Percentiles rank a stretch among this genome's conserved stretches.
Conservation (phyloP, 305 asterid species). For the Solanum hybrid region DNA sequence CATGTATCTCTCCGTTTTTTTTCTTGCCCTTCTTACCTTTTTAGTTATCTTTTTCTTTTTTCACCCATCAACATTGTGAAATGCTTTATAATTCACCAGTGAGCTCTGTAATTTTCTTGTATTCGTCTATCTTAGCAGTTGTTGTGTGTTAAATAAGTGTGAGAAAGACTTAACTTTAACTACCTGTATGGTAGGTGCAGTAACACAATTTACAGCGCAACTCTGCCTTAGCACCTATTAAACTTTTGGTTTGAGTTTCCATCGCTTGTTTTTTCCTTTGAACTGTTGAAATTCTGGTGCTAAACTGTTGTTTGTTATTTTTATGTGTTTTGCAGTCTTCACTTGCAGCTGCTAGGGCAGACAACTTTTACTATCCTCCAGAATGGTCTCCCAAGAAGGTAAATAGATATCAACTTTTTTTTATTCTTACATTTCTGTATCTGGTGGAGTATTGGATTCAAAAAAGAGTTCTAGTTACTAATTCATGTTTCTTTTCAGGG, state of each 20-base stretch:
- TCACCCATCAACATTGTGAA: background rate
- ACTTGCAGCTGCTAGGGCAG: slow-evolving; percentile 99
- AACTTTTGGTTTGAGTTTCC: background rate
- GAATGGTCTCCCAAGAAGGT: slow-evolving; percentile 99
- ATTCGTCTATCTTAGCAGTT: background rate
- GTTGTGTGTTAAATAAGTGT: background rate
- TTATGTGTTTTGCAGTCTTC: slow-evolving; percentile 63
- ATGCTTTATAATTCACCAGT: background rate
- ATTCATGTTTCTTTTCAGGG: slow-evolving; percentile 42
- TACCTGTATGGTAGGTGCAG: background rate
- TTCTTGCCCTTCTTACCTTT: background rate
- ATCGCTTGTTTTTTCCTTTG: background rate
- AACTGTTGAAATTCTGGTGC: background rate
- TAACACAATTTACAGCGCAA: background rate
- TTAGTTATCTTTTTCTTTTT: background rate
- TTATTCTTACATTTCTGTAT: background rate
- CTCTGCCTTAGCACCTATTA: background rate
- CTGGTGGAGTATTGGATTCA: background rate
- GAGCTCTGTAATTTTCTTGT: background rate
- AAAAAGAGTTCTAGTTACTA: background rate
- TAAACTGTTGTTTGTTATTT: slow-evolving; percentile 13
- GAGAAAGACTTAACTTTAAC: background rate
- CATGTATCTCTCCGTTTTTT: background rate
- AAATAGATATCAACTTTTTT: background rate
- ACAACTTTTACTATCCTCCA: slow-evolving; percentile 93